phyloP scores from a whole-genome alignment of 2,329 filamentous ascomycete species.

The Atkinsonella hypoxylon region DNA sequence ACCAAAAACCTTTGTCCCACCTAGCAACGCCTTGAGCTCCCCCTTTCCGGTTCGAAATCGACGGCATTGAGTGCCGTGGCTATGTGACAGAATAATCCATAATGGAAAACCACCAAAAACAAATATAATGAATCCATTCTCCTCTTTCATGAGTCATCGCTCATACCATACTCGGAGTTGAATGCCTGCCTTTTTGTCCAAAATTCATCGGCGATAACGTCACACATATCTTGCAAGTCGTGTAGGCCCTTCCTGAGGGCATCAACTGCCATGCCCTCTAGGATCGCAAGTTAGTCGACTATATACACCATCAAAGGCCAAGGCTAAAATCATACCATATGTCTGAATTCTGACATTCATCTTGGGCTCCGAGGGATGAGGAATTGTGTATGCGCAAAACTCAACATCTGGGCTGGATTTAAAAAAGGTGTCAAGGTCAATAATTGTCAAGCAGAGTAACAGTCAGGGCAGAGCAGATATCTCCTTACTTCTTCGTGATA shows the following conservation, averaged over 20 bases:
- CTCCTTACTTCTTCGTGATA: conserved; percentile 88
- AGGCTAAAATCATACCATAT: conserved; percentile 52
- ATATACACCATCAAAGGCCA: conserved; percentile 7
- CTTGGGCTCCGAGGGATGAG: conserved; percentile 87
- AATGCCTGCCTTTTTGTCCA: conserved; percentile 37
- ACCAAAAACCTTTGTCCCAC: conserved; percentile 10
- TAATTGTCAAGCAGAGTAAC: not conserved
- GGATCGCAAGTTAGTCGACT: conserved; percentile 1
- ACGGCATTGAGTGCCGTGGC: not conserved
- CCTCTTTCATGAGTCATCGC: conserved; percentile 13
- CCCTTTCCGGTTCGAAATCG: conserved; percentile 8
- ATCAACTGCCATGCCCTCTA: conserved; percentile 70
- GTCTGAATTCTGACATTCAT: conserved; percentile 98
- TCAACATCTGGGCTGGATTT: conserved; percentile 73
- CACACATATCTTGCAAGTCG: conserved; percentile 84
- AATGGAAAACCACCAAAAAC: conserved; percentile 8
- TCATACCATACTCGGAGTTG: conserved; percentile 23
- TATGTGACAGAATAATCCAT: not conserved
- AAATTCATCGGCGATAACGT: conserved; percentile 89
- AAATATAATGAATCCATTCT: too few relatives aligned
- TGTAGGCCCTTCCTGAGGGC: conserved; percentile 82
- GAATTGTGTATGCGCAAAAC: conserved; percentile 96
- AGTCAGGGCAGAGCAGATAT: conserved; percentile 13
- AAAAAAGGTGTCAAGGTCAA: not conserved
- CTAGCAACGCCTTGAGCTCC: conserved; percentile 21